These are phyloP conservation scores for Acacia acuminata DNA, from an alignment of 306 rosid species.

Conservation along the genomic window DNA sequence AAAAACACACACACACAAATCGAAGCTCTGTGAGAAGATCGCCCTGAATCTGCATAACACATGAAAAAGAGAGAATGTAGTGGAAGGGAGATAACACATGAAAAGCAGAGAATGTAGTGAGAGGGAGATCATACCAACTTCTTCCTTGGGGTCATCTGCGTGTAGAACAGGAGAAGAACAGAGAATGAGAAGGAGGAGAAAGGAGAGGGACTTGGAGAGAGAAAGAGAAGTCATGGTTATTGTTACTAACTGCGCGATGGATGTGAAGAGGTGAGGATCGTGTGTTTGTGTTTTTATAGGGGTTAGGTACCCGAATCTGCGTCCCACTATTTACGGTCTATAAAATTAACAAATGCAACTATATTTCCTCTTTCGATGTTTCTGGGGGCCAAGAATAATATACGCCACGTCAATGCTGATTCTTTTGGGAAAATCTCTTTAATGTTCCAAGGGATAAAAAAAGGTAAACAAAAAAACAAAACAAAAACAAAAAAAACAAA, in stretches of 20 bases:
- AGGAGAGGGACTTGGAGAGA: slow-evolving; percentile 19
- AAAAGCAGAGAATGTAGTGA: not conserved
- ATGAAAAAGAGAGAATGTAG: too few relatives aligned
- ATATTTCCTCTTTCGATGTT: too few relatives aligned
- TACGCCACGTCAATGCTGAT: not conserved
- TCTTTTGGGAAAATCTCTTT: too few relatives aligned
- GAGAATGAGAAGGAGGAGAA: slow-evolving; percentile 29
- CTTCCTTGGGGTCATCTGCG: slow-evolving; percentile 9
- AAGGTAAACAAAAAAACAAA: too few relatives aligned
- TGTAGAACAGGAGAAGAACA: slow-evolving; percentile 30
- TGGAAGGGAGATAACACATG: too few relatives aligned
- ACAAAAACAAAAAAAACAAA: too few relatives aligned
- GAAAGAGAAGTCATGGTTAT: slow-evolving; percentile 4
- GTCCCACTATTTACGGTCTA: not conserved
- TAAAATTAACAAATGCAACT: not conserved
- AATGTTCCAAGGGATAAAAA: too few relatives aligned
- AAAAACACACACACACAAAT: too few relatives aligned
- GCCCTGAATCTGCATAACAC: not conserved
- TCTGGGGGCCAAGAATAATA: too few relatives aligned
- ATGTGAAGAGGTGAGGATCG: not conserved
- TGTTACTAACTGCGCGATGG: not conserved
- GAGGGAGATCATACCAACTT: slow-evolving; percentile 48
- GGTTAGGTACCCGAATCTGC: not conserved
- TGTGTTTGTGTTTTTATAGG: too few relatives aligned
- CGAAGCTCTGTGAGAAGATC: not conserved